phyloP scores from a whole-genome alignment of 192 early-diverging fungal species.

The Coemansia sp. region DNA sequence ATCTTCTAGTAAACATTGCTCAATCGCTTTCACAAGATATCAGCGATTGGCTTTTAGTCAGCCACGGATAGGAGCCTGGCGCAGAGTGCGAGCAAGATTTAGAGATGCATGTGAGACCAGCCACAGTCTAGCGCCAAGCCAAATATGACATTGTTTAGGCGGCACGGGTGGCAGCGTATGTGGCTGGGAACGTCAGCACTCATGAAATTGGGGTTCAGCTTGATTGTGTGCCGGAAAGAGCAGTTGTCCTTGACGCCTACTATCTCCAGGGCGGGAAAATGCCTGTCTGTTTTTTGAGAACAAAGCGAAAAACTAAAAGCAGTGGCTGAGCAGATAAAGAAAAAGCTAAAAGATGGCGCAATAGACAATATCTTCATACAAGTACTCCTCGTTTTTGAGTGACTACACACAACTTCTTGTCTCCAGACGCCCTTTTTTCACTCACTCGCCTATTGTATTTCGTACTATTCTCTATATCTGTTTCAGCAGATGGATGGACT shows the following conservation, averaged over 20 bases:
- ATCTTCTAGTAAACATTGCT: not conserved
- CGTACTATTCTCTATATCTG: not conserved
- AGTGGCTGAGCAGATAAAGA: not conserved
- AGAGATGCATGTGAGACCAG: not conserved
- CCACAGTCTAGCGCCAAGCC: conserved; percentile 6
- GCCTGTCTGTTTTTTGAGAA: not conserved
- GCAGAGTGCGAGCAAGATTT: no score
- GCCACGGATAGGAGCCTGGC: no score
- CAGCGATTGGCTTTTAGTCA: no score
- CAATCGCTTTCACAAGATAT: not conserved
- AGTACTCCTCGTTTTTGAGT: not conserved
- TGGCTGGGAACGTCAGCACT: not conserved
- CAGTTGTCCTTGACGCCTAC: not conserved
- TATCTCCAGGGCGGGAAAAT: not conserved
- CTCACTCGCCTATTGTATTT: not conserved
- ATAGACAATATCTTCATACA: not conserved
- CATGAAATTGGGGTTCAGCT: not conserved
- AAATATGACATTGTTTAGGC: not conserved
- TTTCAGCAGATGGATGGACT: not conserved
- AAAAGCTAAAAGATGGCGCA: not conserved
- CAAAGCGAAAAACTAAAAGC: not conserved
- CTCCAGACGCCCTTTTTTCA: not conserved
- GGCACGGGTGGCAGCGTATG: not conserved
- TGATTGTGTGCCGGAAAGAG: not conserved
- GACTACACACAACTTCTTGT: not conserved